These are phyloP conservation scores for Chenopodium quinoa DNA, from an alignment of 148 eudicot genomes.

Conservation along the genomic window DNA sequence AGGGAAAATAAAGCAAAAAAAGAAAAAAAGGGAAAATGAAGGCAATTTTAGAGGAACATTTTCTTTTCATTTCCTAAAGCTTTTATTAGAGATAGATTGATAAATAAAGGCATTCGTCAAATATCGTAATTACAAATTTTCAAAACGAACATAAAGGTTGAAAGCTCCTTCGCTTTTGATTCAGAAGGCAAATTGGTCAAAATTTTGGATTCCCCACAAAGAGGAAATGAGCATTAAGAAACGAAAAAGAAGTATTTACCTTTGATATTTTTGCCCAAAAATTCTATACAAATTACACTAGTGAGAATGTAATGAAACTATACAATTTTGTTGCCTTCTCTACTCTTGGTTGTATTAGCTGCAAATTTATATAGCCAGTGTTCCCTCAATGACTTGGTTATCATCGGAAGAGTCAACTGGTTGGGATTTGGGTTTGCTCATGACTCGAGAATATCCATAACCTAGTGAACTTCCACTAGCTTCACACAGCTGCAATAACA, in stretches of 20 bases:
- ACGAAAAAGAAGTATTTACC: slow-evolving; percentile 12
- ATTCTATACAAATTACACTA: slow-evolving; percentile 28
- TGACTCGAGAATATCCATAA: slow-evolving; percentile 71
- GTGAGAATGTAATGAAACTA: slow-evolving; percentile 17
- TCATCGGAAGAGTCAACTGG: slow-evolving; percentile 57
- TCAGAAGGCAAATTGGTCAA: slow-evolving; percentile 4
- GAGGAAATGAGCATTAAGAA: slow-evolving; percentile 18
- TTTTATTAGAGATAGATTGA: too few relatives aligned
- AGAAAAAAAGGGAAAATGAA: too few relatives aligned
- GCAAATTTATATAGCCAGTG: slow-evolving; percentile 50
- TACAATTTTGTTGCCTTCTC: slow-evolving; percentile 12
- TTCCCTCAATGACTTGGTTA: slow-evolving; percentile 59
- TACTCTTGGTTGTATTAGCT: not conserved
- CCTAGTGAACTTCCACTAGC: slow-evolving; percentile 93
- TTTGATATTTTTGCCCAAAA: not conserved
- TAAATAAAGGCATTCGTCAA: too few relatives aligned
- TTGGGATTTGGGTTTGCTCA: slow-evolving; percentile 69
- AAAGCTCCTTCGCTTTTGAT: not conserved
- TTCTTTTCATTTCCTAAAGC: too few relatives aligned
- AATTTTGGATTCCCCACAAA: slow-evolving; percentile 23
- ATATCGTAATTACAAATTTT: not conserved
- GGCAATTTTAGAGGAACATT: too few relatives aligned
- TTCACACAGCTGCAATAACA: slow-evolving; percentile 69
- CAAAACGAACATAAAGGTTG: not conserved
- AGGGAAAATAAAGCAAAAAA: too few relatives aligned